Evolutionary conservation across 2,329 filamentous ascomycete species (phyloP), one percentile per base, ranked within the genome.

Genomic region (Diaporthe sp.): DNA sequence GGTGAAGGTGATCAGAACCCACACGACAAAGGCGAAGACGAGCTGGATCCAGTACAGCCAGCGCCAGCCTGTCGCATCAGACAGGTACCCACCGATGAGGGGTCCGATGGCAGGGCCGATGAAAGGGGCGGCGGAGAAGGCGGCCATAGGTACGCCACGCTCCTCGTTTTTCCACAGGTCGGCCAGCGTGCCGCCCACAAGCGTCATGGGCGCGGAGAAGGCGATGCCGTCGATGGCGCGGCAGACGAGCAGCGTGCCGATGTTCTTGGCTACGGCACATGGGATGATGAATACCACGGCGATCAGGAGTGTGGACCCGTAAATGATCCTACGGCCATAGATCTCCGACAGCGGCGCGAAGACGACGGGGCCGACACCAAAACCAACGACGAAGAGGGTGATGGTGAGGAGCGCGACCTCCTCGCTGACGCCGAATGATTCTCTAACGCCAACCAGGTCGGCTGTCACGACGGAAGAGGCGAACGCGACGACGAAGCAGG

Each of bases 31-130:
- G 35, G 93, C 86, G 17, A 97, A 81, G 79, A 97, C 97, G 15
- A 97, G 86, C 80, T 96, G 94, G 78, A 97, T 90, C 93, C 94
- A 96, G 85, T 97, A 97, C 0, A 97, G 86, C 94, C 94, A 97
- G 77, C 94, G 86, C 94, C 94, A 97, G 50, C 92, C 92, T 0
- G 86, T 84, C 0, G 89, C 89, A 78, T 95, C 93, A 10, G 89
- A 88, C 1, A 97, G 86, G 81, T 92, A 97, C 15, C 94, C 95
- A 77, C 95, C 95, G 9, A 93, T 88, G 0, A 97, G 87, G 10
- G 93, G 93, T 75, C 93, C 93, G 77, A 94, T 92, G 2, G 93
- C 94, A 65, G 94, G 94, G 0, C 94, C 94, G 58, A 96, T 88
- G 80, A 97, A 97, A 0, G 94, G 94, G 0, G 94, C 94, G 3